Conservation (phyloP, 140 eudicot genomes). For the Flaveria floridana region DNA sequence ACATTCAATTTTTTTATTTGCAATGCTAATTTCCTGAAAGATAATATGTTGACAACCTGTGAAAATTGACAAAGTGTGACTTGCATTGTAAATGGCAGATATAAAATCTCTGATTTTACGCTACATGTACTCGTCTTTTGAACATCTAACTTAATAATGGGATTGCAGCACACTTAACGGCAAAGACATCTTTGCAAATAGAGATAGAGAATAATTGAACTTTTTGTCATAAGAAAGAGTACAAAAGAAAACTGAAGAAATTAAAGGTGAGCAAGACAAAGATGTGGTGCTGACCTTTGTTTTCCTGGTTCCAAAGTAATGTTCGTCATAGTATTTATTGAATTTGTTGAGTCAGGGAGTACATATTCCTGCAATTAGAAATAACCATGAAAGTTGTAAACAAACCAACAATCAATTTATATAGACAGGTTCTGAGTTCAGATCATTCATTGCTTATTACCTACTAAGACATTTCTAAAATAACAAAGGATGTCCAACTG, state of each 20-base stretch:
- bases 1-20: not conserved
- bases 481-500: constrained; percentile 62
- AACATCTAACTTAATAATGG: not conserved
- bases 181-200: constrained; percentile 20
- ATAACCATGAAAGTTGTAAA: constrained; percentile 6
- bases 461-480: constrained; percentile 49
- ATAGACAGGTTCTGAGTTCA: not conserved
- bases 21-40: not conserved
- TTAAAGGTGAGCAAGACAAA: not conserved
- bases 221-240: not conserved
- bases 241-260: not conserved
- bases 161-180: not conserved
- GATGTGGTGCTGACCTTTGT: constrained; percentile 34
- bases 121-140: constrained; percentile 48
- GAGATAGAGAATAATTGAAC: not conserved
- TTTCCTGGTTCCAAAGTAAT: constrained; percentile 28
- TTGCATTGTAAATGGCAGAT: constrained; percentile 59
- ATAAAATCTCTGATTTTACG: constrained; percentile 68
- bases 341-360: constrained; percentile 23
- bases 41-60: not conserved
- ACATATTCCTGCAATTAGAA: constrained; percentile 38
- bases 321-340: constrained; percentile 31
- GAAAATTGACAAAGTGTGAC: constrained; percentile 45
- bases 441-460: constrained; percentile 27
- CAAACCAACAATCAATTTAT: not conserved